Evolutionary conservation across 805 yeast species (phyloP).

Genomic region (Ogataea neopini): DNA sequence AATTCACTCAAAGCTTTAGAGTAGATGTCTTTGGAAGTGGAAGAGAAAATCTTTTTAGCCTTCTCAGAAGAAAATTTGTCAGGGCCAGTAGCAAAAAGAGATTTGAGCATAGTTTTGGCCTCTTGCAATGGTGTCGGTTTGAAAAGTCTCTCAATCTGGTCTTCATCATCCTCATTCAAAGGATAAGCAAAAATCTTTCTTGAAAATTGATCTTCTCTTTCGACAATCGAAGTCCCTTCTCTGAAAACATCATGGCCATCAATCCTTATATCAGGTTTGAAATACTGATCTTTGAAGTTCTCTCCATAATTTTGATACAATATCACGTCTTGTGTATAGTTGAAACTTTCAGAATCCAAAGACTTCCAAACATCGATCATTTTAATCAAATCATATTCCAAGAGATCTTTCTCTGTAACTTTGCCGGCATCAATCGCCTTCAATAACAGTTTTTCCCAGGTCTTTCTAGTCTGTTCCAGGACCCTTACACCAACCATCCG

Average conservation of each 20-base stretch:
- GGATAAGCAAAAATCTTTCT: constrained; percentile 46
- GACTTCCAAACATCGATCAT: constrained; percentile 68
- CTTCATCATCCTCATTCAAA: constrained; percentile 16
- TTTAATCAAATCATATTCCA: constrained; percentile 48
- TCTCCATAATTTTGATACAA: constrained; percentile 44
- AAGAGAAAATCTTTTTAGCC: constrained; percentile 49
- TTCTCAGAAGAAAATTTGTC: constrained; percentile 45
- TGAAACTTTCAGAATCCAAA: constrained; percentile 38
- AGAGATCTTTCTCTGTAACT: constrained; percentile 50
- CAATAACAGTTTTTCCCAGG: constrained; percentile 68
- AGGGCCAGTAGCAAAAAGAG: constrained; percentile 58
- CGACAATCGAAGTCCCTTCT: constrained; percentile 63
- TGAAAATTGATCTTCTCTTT: constrained; percentile 58
- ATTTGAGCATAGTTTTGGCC: constrained; percentile 46
- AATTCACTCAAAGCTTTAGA: constrained; percentile 51
- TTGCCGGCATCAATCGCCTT: constrained; percentile 57
- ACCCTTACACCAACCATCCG: constrained; percentile 59
- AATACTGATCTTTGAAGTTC: constrained; percentile 48
- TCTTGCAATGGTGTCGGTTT: constrained; percentile 34
- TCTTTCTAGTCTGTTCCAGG: constrained; percentile 50
- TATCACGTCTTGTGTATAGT: constrained; percentile 20
- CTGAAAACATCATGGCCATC: constrained; percentile 45
- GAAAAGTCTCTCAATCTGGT: constrained; percentile 6
- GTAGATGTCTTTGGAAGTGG: constrained; percentile 47
- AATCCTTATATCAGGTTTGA: constrained; percentile 35